Percentiles rank a stretch among this genome's conserved stretches.
Evolutionary conservation across 2,329 filamentous ascomycete species (phyloP).

Genomic region (Graphilbum sp.): DNA sequence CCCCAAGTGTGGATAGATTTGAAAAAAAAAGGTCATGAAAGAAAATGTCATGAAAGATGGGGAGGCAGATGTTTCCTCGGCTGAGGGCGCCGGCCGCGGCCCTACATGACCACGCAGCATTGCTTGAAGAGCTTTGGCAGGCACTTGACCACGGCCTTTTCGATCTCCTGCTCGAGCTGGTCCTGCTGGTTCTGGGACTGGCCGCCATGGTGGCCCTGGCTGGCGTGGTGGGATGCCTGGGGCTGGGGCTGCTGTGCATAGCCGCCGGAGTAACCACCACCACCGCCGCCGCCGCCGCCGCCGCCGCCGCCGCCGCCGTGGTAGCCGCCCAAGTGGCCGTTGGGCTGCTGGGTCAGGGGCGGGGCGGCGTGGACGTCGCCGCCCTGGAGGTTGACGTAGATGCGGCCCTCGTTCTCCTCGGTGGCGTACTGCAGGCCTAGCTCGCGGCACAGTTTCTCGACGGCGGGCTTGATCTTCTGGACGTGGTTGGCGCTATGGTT

Average conservation of each 20-base stretch:
- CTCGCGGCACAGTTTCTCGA: constrained; percentile 74
- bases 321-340: constrained; percentile 18
- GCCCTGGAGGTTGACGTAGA: constrained; percentile 75
- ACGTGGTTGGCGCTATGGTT: constrained; percentile 71
- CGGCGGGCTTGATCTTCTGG: constrained; percentile 89
- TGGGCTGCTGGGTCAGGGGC: constrained; percentile 30
- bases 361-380: constrained; percentile 34
- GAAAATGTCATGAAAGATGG: not conserved
- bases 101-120: constrained; percentile 64
- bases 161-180: constrained; percentile 41
- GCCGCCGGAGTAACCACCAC: not conserved
- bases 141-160: constrained; percentile 25
- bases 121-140: constrained; percentile 41
- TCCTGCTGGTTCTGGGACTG: constrained; percentile 27
- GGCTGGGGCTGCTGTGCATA: constrained; percentile 15
- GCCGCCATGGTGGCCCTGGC: constrained; percentile 19
- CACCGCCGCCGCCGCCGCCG: no score
- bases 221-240: constrained; percentile 24
- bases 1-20: no score
- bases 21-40: no score
- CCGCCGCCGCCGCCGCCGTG: constrained; percentile 15
- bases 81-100: no score
- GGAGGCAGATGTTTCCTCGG: not conserved
- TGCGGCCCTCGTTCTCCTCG: constrained; percentile 77
- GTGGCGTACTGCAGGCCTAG: constrained; percentile 68